Evolutionary conservation across 1,284 basidiomycete species (phyloP).

Genomic region (Cronartium ribicola): DNA sequence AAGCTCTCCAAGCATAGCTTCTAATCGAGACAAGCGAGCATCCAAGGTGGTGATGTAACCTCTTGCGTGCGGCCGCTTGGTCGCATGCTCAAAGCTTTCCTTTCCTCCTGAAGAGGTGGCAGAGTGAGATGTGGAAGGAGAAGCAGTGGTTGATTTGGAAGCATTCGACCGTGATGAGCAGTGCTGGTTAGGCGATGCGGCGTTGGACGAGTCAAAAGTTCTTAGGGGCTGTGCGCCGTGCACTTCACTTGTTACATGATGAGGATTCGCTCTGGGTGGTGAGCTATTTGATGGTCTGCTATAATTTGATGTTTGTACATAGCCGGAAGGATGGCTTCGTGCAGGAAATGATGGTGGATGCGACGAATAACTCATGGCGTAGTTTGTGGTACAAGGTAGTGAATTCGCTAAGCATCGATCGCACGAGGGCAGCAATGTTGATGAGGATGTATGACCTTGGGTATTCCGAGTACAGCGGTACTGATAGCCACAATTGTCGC

Average conservation of each 20-base stretch:
- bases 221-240: background rate
- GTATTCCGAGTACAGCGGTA: background rate
- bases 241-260: background rate
- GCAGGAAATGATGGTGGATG: conserved; percentile 1
- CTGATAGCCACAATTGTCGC: conserved; percentile 5
- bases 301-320: background rate
- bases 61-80: conserved; percentile 4
- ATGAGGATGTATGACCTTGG: background rate
- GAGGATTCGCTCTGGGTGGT: background rate
- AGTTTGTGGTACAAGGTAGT: background rate
- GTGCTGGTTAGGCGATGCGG: background rate
- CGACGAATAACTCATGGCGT: background rate
- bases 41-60: conserved; percentile 28
- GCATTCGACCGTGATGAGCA: conserved; percentile 1
- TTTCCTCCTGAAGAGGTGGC: background rate
- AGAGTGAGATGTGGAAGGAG: background rate
- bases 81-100: conserved; percentile 1
- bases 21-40: conserved; percentile 27
- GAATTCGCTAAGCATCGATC: background rate
- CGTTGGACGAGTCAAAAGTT: background rate
- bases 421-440: background rate
- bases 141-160: background rate
- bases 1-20: conserved; percentile 20
- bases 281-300: background rate
- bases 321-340: background rate